phyloP scores from a whole-genome alignment of 164 flowering plant species.

The Paratinospora sagittata region DNA sequence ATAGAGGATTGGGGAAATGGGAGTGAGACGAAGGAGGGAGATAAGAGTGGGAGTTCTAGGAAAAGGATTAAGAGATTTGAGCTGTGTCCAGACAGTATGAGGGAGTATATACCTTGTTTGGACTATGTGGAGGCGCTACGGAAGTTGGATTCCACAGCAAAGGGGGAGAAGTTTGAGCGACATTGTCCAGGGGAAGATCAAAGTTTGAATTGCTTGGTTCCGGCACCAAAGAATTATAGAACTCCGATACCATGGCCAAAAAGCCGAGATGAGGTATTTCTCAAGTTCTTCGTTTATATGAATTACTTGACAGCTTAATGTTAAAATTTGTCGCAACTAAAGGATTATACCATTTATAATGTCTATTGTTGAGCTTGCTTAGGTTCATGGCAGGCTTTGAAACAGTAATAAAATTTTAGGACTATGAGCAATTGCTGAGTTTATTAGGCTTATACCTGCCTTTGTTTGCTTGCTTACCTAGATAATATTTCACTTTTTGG shows the following conservation, averaged over 20 bases:
- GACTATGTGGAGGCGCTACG: constrained; percentile 55
- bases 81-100: constrained; percentile 54
- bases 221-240: constrained; percentile 64
- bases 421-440: too few species aligned
- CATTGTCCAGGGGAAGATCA: constrained; percentile 66
- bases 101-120: constrained; percentile 72
- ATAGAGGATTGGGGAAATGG: constrained; percentile 52
- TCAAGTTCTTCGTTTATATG: neutral
- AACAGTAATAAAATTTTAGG: too few species aligned
- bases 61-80: constrained; percentile 42
- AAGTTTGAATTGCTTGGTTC: constrained; percentile 72
- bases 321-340: neutral
- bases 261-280: constrained; percentile 81
- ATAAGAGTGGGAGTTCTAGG: constrained; percentile 15
- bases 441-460: too few species aligned
- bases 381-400: too few species aligned
- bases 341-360: neutral
- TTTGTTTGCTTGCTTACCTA: neutral
- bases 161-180: constrained; percentile 65
- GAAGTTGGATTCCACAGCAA: constrained; percentile 48
- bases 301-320: neutral
- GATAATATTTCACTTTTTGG: neutral
- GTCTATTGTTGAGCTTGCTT: neutral
- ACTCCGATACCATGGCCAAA: constrained; percentile 82
- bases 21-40: constrained; percentile 23